Evolutionary conservation across 176 grass and related monocot genomes (phyloP).

Genomic region (Musa itinerans): DNA sequence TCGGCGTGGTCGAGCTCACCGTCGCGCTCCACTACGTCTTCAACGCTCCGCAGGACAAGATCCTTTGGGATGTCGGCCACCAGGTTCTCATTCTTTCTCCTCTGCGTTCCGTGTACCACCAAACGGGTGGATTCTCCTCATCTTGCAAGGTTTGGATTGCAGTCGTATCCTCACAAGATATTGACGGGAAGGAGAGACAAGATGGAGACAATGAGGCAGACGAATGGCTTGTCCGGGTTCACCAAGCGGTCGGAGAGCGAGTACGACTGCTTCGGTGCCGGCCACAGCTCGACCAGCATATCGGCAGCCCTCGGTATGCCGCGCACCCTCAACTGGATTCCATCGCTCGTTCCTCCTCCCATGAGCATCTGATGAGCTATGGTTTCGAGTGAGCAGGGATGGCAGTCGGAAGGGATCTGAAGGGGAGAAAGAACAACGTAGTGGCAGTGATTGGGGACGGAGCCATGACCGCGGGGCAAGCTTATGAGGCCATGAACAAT

Average conservation of each 20-base stretch:
- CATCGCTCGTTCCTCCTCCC: no score
- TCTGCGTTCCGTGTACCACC: background rate
- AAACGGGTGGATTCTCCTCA: no score
- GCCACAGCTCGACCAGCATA: slow-evolving; percentile 95
- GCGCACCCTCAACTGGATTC: no score
- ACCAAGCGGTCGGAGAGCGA: slow-evolving; percentile 87
- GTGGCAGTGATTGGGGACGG: slow-evolving; percentile 92
- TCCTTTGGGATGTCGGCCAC: slow-evolving; percentile 97
- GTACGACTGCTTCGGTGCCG: slow-evolving; percentile 82
- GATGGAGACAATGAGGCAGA: slow-evolving; percentile 95
- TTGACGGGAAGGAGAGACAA: slow-evolving; percentile 79
- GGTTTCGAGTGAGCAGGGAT: slow-evolving; percentile 36
- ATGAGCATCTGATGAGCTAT: background rate
- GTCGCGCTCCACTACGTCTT: slow-evolving; percentile 94
- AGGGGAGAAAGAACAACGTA: slow-evolving; percentile 81
- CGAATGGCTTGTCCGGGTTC: slow-evolving; percentile 78
- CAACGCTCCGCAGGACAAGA: slow-evolving; percentile 73
- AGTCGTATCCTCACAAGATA: slow-evolving; percentile 99
- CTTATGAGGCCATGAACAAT: slow-evolving; percentile 99
- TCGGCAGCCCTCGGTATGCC: slow-evolving; percentile 78
- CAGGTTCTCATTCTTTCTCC: slow-evolving; percentile 36
- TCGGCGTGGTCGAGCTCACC: slow-evolving; percentile 88
- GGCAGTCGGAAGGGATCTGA: slow-evolving; percentile 86
- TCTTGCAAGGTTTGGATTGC: background rate
- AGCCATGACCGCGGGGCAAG: slow-evolving; percentile 95